Conservation (phyloP, 2,329 filamentous ascomycete species). For the Monosporascus sp. region DNA sequence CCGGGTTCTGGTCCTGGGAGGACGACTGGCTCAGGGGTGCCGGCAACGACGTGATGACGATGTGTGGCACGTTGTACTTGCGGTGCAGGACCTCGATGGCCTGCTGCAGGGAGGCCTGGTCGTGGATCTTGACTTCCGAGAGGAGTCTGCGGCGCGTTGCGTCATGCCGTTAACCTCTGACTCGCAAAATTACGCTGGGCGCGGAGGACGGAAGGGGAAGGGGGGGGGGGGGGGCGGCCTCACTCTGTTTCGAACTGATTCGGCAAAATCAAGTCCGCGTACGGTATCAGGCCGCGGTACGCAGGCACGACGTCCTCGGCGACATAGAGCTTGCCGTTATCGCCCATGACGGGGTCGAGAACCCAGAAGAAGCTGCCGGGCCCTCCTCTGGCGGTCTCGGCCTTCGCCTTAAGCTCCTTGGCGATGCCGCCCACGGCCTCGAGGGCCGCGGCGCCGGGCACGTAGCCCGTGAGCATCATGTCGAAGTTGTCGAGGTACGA, state of each 20-base stretch:
- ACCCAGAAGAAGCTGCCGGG: conserved; percentile 93
- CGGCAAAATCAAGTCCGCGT: conserved; percentile 87
- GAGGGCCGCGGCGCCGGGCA: conserved; percentile 80
- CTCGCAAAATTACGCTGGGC: neutral
- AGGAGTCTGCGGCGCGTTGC: conserved; percentile 57
- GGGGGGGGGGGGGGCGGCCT: conserved; percentile 24
- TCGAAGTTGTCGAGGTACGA: conserved; percentile 86
- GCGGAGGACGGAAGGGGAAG: neutral
- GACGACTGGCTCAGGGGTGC: conserved; percentile 49
- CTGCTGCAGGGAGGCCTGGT: conserved; percentile 64
- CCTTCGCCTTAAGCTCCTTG: conserved; percentile 67
- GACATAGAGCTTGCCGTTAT: conserved; percentile 88
- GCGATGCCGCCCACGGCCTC: conserved; percentile 80
- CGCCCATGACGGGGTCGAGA: conserved; percentile 96
- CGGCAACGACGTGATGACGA: conserved; percentile 87
- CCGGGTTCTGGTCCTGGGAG: conserved; percentile 45
- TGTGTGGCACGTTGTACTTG: conserved; percentile 72
- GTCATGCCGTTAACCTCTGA: neutral
- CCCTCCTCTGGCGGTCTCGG: conserved; percentile 30
- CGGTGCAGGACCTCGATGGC: conserved; percentile 76
- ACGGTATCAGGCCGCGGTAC: conserved; percentile 72
- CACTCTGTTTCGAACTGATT: conserved; percentile 98
- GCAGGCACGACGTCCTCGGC: conserved; percentile 86
- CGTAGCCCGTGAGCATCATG: conserved; percentile 91
- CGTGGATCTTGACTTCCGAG: conserved; percentile 76